These are phyloP conservation scores for Nakazawaea wyomingensis DNA, from an alignment of 805 yeast genomes.

Conservation along the genomic window DNA sequence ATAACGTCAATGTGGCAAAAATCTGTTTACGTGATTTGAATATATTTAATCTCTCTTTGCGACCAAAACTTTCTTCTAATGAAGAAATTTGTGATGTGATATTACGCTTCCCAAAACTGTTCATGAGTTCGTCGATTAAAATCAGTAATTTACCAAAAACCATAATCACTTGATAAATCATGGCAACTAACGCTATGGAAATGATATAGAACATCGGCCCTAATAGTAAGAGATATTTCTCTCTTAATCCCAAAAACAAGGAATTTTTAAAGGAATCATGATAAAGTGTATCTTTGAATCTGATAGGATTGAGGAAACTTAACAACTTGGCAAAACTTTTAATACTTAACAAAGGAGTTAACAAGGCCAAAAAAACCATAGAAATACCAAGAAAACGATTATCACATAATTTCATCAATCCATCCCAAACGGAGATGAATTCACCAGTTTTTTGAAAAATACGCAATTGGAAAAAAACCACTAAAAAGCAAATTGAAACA, in stretches of 20 bases:
- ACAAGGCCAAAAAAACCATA: conserved; percentile 23
- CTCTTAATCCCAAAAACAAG: conserved; percentile 67
- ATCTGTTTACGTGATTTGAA: conserved; percentile 24
- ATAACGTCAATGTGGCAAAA: conserved; percentile 31
- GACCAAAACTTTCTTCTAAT: background rate
- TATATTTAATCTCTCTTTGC: conserved; percentile 3
- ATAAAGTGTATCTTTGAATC: conserved; percentile 35
- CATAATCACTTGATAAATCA: conserved; percentile 26
- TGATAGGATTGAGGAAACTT: conserved; percentile 46
- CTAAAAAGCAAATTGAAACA: conserved; percentile 47
- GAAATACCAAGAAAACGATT: conserved; percentile 23
- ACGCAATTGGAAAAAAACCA: conserved; percentile 50
- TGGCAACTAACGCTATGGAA: conserved; percentile 38
- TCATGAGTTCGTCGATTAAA: background rate
- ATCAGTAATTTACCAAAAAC: conserved; percentile 13
- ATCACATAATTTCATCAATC: conserved; percentile 34
- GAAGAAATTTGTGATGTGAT: no score
- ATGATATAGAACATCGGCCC: conserved; percentile 52
- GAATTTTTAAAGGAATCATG: conserved; percentile 39
- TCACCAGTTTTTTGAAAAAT: conserved; percentile 32
- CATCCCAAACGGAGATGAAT: conserved; percentile 42
- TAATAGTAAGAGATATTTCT: conserved; percentile 45
- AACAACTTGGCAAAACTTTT: conserved; percentile 33
- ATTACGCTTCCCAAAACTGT: no score
- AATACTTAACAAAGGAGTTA: conserved; percentile 35